phyloP scores from a whole-genome alignment of 1,139 yeast genomes.

The Sugiyamaella neomexicana region DNA sequence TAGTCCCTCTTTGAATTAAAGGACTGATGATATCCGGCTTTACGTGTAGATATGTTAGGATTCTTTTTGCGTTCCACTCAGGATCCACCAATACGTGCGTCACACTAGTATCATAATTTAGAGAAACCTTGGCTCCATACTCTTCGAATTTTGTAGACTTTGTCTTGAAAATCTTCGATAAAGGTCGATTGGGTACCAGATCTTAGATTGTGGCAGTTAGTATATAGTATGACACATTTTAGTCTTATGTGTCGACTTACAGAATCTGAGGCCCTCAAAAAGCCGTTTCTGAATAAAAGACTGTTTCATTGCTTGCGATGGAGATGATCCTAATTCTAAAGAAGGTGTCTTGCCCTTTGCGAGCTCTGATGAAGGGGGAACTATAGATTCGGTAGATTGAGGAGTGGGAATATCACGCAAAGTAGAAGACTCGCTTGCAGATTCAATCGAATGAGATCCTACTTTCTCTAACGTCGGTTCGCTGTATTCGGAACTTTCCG shows the following conservation, averaged over 20 bases:
- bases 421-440: neutral
- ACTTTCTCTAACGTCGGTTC: neutral
- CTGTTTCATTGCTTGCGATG: neutral
- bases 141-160: constrained; percentile 18
- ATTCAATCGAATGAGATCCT: too few species aligned
- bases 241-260: constrained; percentile 13
- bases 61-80: constrained; percentile 20
- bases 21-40: neutral
- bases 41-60: constrained; percentile 13
- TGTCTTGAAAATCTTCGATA: constrained; percentile 14
- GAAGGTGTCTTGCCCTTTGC: neutral
- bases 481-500: neutral
- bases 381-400: neutral
- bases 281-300: constrained; percentile 2
- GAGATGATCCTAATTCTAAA: neutral
- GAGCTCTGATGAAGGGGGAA: too few species aligned
- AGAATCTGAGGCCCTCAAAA: constrained; percentile 23
- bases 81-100: constrained; percentile 40
- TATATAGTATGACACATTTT: neutral
- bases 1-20: neutral
- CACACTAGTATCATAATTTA: constrained; percentile 24
- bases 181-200: constrained; percentile 20
- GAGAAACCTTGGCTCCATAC: constrained; percentile 42
- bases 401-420: neutral
- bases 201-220: constrained; percentile 11